These are phyloP conservation scores for Teunomyces stri DNA, from an alignment of 805 yeast genomes.

Conservation along the genomic window DNA sequence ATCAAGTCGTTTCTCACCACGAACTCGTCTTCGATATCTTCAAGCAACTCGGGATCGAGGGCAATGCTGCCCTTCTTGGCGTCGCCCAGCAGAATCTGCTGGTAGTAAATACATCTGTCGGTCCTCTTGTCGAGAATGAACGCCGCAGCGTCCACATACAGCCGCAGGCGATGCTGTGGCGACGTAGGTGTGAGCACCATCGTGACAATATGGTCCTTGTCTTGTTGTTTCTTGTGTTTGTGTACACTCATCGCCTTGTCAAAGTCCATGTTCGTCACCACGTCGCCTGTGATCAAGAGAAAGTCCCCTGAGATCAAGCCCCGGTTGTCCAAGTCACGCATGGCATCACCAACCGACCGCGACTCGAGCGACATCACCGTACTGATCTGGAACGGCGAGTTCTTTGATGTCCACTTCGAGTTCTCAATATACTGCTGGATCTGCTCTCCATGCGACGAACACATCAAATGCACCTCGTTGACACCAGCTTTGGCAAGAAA, in stretches of 20 bases:
- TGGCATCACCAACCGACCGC: slow-evolving; percentile 92
- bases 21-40: slow-evolving; percentile 67
- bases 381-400: slow-evolving; percentile 77
- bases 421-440: slow-evolving; percentile 75
- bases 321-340: slow-evolving; percentile 91
- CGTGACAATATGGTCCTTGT: slow-evolving; percentile 89
- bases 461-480: slow-evolving; percentile 83
- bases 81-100: slow-evolving; percentile 61
- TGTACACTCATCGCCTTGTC: slow-evolving; percentile 72
- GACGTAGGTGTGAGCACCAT: slow-evolving; percentile 88
- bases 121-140: slow-evolving; percentile 75
- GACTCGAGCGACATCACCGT: slow-evolving; percentile 84
- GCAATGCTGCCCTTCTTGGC: slow-evolving; percentile 41
- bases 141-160: slow-evolving; percentile 77
- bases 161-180: slow-evolving; percentile 80
- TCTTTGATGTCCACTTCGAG: slow-evolving; percentile 65
- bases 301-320: slow-evolving; percentile 91
- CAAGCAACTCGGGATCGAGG: slow-evolving; percentile 82
- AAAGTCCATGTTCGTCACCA: slow-evolving; percentile 87
- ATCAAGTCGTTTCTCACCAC: slow-evolving; percentile 86
- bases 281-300: slow-evolving; percentile 88
- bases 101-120: slow-evolving; percentile 79
- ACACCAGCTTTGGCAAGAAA: slow-evolving; percentile 90
- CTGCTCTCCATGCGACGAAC: slow-evolving; percentile 88
- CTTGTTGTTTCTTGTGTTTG: slow-evolving; percentile 63